These are phyloP conservation scores for Saturnispora halmiae DNA, from an alignment of 805 yeast species.

Conservation along the genomic window DNA sequence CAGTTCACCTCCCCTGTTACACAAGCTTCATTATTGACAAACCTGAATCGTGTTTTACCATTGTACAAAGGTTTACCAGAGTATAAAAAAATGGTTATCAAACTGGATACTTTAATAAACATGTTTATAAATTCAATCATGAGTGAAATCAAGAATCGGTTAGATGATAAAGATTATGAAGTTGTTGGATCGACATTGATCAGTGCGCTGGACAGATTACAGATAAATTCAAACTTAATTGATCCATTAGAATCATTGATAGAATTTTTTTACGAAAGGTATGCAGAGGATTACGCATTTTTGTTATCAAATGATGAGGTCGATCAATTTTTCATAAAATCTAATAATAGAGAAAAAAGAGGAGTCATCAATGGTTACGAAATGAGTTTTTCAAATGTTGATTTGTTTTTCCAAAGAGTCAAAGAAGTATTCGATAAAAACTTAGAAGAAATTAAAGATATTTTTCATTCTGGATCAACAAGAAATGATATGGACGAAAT, in stretches of 20 bases:
- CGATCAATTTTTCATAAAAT: conserved; percentile 16
- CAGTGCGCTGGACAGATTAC: conserved; percentile 20
- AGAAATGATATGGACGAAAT: conserved; percentile 23
- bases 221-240: conserved; percentile 23
- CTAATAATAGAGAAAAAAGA: conserved; percentile 11
- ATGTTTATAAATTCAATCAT: conserved; percentile 64
- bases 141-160: conserved; percentile 55
- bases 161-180: conserved; percentile 37
- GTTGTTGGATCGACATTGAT: conserved; percentile 27
- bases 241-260: conserved; percentile 28
- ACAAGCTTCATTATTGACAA: conserved; percentile 27
- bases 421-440: conserved; percentile 19
- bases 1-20: conserved; percentile 24
- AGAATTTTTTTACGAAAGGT: conserved; percentile 28
- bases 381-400: conserved; percentile 20
- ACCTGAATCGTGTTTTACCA: conserved; percentile 22
- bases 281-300: conserved; percentile 24
- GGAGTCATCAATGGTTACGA: conserved; percentile 26
- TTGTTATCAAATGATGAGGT: conserved; percentile 19
- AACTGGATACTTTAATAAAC: conserved; percentile 49
- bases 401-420: conserved; percentile 20
- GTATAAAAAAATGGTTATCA: conserved; percentile 24
- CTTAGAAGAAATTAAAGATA: conserved; percentile 22
- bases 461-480: conserved; percentile 14
- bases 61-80: conserved; percentile 17